Percentiles rank a stretch among this genome's conserved stretches.
Conservation (phyloP, 352 stramenopile genomes). For the Bremia lactucae region DNA sequence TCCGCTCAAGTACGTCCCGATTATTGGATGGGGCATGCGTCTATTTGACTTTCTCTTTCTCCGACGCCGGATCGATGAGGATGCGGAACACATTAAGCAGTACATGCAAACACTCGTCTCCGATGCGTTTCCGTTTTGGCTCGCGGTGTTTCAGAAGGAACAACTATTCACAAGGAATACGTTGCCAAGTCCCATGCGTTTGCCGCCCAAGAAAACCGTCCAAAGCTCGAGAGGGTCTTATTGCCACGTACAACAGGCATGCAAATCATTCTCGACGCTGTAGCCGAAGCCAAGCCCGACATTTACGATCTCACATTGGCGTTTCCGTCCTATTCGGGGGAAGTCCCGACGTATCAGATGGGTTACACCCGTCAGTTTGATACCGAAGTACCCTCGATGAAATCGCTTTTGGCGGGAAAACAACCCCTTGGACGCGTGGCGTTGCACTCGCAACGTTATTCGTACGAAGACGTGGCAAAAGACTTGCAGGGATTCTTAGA, state of each 20-base stretch:
- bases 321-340: conserved; percentile 72
- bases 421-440: conserved; percentile 29
- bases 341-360: conserved; percentile 85
- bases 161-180: conserved; percentile 83
- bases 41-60: conserved; percentile 89
- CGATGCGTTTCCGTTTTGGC: conserved; percentile 82
- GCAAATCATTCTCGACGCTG: conserved; percentile 85
- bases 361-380: conserved; percentile 78
- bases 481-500: conserved; percentile 62
- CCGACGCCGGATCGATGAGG: conserved; percentile 66
- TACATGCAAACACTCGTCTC: conserved; percentile 70
- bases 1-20: conserved; percentile 81
- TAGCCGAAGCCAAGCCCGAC: conserved; percentile 76
- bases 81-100: conserved; percentile 56
- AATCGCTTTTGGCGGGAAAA: conserved; percentile 51
- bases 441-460: conserved; percentile 52
- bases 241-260: conserved; percentile 88
- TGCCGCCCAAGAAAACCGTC: conserved; percentile 47
- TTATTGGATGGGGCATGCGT: conserved; percentile 85
- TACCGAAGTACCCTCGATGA: conserved; percentile 76
- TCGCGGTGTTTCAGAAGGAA: conserved; percentile 87
- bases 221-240: conserved; percentile 86
- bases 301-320: conserved; percentile 91
- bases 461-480: conserved; percentile 40
- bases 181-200: conserved; percentile 87